Evolutionary conservation across 352 stramenopile species (phyloP).

Genomic region (Globisporangium rhizosaccharum): DNA sequence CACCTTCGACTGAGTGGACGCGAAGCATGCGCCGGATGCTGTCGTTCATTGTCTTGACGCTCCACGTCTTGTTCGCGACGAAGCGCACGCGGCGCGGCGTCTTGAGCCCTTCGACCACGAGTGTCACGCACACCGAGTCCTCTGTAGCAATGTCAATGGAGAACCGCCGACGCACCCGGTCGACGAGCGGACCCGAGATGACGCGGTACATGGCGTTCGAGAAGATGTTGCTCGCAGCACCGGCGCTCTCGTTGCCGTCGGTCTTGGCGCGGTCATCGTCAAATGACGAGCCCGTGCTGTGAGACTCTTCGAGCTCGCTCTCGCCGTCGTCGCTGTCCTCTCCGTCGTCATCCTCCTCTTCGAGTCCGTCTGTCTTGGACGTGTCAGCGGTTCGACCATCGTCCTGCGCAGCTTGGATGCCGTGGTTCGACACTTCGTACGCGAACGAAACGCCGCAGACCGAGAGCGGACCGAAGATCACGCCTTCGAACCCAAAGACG

Average conservation of each 20-base stretch:
- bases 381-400: slow-evolving; percentile 42
- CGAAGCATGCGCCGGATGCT: slow-evolving; percentile 69
- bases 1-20: slow-evolving; percentile 60
- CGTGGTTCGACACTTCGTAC: slow-evolving; percentile 84
- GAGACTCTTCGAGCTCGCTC: slow-evolving; percentile 50
- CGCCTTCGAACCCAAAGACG: slow-evolving; percentile 84
- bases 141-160: slow-evolving; percentile 79
- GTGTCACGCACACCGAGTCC: slow-evolving; percentile 62
- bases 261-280: slow-evolving; percentile 27
- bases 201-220: slow-evolving; percentile 81
- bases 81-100: slow-evolving; percentile 54
- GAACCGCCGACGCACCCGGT: slow-evolving; percentile 66
- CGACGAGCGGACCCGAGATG: slow-evolving; percentile 68
- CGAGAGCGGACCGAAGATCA: slow-evolving; percentile 81
- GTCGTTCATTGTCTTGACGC: slow-evolving; percentile 42
- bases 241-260: slow-evolving; percentile 17
- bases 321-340: slow-evolving; percentile 1
- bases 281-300: slow-evolving; percentile 33
- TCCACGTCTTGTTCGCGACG: slow-evolving; percentile 71
- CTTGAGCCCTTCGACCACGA: slow-evolving; percentile 67
- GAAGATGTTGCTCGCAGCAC: slow-evolving; percentile 63
- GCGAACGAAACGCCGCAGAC: slow-evolving; percentile 81
- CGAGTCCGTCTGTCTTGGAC: slow-evolving; percentile 18
- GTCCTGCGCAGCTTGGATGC: slow-evolving; percentile 80
- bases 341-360: slow-evolving; percentile 14